Conservation (phyloP, 2,329 filamentous ascomycete species). For the Ceratocystis alfenasii region DNA sequence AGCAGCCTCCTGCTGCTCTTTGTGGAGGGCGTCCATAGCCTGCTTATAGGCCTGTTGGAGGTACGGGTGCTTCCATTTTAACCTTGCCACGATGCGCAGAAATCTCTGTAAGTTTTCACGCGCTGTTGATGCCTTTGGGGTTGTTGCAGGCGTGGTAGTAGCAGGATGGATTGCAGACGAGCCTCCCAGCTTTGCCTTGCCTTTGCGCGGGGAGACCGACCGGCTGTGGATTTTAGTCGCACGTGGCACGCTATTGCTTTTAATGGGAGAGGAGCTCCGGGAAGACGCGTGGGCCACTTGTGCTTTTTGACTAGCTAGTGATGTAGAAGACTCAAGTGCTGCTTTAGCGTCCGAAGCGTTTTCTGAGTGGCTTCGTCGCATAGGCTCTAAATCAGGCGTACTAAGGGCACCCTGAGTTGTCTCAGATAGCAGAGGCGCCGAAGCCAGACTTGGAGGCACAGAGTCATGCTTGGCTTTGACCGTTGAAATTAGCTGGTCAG, state of each 20-base stretch:
- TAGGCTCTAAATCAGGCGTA: not conserved
- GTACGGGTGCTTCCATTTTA: slow-evolving; percentile 53
- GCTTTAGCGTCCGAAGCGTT: not conserved
- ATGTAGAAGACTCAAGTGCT: not conserved
- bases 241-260: not conserved
- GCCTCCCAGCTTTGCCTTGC: not conserved
- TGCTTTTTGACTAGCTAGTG: not conserved
- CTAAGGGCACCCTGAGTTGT: not conserved
- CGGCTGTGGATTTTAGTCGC: not conserved
- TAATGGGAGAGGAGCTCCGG: not conserved
- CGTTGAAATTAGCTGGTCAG: not conserved
- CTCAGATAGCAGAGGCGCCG: not conserved
- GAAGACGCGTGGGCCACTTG: not conserved
- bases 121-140: slow-evolving; percentile 11
- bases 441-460: not conserved
- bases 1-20: not conserved
- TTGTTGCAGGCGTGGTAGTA: slow-evolving; percentile 6
- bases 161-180: slow-evolving; percentile 4
- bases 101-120: slow-evolving; percentile 22
- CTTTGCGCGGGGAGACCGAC: not conserved
- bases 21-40: slow-evolving; percentile 30
- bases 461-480: not conserved
- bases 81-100: slow-evolving; percentile 30
- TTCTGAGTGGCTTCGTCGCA: not conserved
- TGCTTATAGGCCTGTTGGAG: slow-evolving; percentile 45